These are phyloP conservation scores for Phaffia tasmanica DNA, from an alignment of 768 basidiomycete species.

Conservation along the genomic window DNA sequence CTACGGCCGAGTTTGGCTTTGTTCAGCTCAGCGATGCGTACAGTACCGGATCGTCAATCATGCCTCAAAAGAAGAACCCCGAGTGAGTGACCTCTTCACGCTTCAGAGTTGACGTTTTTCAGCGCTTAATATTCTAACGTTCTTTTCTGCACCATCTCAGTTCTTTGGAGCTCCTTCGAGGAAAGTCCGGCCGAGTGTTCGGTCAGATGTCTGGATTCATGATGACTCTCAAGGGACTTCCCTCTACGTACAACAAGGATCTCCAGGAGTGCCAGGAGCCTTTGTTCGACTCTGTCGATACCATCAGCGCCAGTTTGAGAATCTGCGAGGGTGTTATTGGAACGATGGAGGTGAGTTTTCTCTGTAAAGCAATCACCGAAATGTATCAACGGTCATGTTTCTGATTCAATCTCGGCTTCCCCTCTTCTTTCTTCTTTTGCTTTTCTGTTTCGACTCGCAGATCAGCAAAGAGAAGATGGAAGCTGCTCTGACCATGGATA, in stretches of 20 bases:
- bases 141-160: conserved; percentile 41
- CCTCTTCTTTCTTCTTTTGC: neutral
- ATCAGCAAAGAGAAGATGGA: conserved; percentile 84
- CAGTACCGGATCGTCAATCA: conserved; percentile 97
- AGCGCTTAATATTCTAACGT: no score
- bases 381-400: neutral
- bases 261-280: conserved; percentile 98
- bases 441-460: conserved; percentile 40
- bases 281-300: conserved; percentile 85
- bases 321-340: conserved; percentile 92
- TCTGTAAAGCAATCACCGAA: neutral
- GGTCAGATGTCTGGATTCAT: conserved; percentile 96
- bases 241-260: conserved; percentile 99
- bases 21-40: conserved; percentile 94
- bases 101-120: neutral
- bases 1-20: conserved; percentile 94
- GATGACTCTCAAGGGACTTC: conserved; percentile 93
- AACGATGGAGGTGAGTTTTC: conserved; percentile 61
- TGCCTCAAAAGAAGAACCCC: conserved; percentile 98
- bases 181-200: conserved; percentile 88
- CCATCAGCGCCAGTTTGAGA: conserved; percentile 70
- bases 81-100: neutral
- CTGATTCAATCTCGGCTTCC: neutral
- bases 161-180: conserved; percentile 85
- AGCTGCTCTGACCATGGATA: conserved; percentile 84